Percentiles rank a stretch among this genome's conserved stretches.
phyloP scores from a whole-genome alignment of 768 basidiomycete genomes.

The Termitomyces sp. region DNA sequence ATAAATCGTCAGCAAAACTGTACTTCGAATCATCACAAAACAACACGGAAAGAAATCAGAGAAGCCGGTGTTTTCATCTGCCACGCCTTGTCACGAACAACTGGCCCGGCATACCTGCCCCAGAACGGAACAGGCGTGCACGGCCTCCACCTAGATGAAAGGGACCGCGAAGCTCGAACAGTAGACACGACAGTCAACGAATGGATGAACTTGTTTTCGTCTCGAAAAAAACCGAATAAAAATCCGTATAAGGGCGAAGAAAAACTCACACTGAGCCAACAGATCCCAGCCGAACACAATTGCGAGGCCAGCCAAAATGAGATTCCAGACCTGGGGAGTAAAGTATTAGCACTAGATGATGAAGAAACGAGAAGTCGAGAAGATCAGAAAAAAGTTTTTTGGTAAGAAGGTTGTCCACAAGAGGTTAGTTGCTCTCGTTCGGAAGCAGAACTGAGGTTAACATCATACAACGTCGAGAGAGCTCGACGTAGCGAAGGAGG shows the following conservation, averaged over 20 bases:
- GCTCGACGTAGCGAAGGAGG: neutral
- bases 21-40: neutral
- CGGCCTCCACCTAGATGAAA: conserved; percentile 32
- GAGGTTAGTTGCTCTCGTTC: conserved; percentile 68
- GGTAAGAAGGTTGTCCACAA: conserved; percentile 67
- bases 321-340: conserved; percentile 9
- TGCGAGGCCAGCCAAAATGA: neutral
- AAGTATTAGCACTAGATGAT: conserved; percentile 20
- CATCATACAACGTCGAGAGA: conserved; percentile 12
- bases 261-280: conserved; percentile 17
- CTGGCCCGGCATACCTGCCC: conserved; percentile 36
- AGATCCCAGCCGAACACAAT: neutral
- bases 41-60: conserved; percentile 44
- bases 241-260: conserved; percentile 14
- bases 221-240: conserved; percentile 25
- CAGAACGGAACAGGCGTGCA: conserved; percentile 50
- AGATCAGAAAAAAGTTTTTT: conserved; percentile 58
- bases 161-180: conserved; percentile 33
- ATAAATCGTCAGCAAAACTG: neutral
- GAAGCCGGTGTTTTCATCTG: conserved; percentile 65
- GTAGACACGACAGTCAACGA: conserved; percentile 60
- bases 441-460: conserved; percentile 66
- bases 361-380: conserved; percentile 15
- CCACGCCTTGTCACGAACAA: conserved; percentile 31
- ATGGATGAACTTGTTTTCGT: conserved; percentile 87